These are phyloP conservation scores for Termitomyces sp. DNA, from an alignment of 768 basidiomycete species.

Conservation along the genomic window DNA sequence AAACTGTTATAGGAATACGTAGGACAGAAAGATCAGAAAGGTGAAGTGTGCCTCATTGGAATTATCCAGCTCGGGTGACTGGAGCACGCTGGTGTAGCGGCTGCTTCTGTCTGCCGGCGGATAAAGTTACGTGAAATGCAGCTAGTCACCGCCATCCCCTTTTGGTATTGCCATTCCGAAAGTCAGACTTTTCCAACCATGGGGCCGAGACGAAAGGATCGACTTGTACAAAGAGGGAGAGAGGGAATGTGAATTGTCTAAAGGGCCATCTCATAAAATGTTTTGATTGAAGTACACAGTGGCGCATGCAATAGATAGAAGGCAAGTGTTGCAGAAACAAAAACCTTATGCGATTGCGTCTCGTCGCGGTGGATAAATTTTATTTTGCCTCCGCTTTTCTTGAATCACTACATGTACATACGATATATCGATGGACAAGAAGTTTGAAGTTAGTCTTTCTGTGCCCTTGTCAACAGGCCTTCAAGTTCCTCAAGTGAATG, in stretches of 20 bases:
- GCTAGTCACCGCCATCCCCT: conserved; percentile 7
- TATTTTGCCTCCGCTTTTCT: background rate
- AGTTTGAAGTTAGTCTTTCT: background rate
- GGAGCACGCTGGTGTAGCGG: background rate
- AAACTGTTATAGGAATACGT: background rate
- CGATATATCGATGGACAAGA: background rate
- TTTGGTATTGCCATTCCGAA: background rate
- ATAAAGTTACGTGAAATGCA: conserved; percentile 2
- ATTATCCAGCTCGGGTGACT: background rate
- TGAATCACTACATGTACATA: background rate
- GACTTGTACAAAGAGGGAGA: background rate
- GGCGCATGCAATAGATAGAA: background rate
- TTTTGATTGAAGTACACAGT: background rate
- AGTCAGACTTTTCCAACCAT: background rate
- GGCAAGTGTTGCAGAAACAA: background rate
- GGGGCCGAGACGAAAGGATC: background rate
- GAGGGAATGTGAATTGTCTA: background rate
- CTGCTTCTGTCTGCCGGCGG: background rate
- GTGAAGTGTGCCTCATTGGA: conserved; percentile 2
- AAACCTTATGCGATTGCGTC: background rate
- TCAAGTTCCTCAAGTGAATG: conserved; percentile 48
- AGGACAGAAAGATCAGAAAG: background rate
- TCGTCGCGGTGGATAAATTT: background rate
- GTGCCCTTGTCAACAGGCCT: conserved; percentile 7
- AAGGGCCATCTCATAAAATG: background rate